A percentile compares a stretch with the other conserved stretches of the same genome.
phyloP scores from a whole-genome alignment of 2,329 filamentous ascomycete genomes.

The Nannizziopsis arthrosporioides region DNA sequence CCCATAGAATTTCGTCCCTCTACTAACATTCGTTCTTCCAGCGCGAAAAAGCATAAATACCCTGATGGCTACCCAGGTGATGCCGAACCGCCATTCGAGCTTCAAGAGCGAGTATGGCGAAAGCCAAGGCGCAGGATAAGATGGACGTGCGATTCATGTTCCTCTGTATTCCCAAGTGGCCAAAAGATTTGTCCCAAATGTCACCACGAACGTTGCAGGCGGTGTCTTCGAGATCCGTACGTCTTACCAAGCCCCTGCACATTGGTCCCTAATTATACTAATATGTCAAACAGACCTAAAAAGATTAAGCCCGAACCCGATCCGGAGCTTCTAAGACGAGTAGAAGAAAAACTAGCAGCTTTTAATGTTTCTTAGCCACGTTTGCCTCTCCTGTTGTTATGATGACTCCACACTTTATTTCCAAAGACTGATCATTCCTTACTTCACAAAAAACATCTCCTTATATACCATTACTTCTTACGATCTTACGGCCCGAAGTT shows the following conservation, averaged over 20 bases:
- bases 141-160: constrained; percentile 34
- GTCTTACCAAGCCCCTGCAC: constrained; percentile 14
- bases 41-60: constrained; percentile 33
- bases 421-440: neutral
- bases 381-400: neutral
- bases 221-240: constrained; percentile 35
- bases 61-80: constrained; percentile 37
- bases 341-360: constrained; percentile 30
- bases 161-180: constrained; percentile 24
- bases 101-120: constrained; percentile 28
- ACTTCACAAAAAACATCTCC: neutral
- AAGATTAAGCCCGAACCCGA: constrained; percentile 31
- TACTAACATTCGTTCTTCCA: constrained; percentile 12
- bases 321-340: constrained; percentile 28
- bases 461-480: constrained; percentile 9
- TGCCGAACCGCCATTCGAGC: constrained; percentile 26
- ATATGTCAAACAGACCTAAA: constrained; percentile 26
- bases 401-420: neutral
- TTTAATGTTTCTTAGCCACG: constrained; percentile 10
- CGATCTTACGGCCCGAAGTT: constrained; percentile 13
- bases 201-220: constrained; percentile 31
- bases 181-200: constrained; percentile 29
- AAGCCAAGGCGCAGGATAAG: constrained; percentile 30
- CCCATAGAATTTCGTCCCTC: neutral
- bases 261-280: neutral